Base-by-base conservation (phyloP, 23 red algal genomes). In the Gracilaria domingensis region DNA sequence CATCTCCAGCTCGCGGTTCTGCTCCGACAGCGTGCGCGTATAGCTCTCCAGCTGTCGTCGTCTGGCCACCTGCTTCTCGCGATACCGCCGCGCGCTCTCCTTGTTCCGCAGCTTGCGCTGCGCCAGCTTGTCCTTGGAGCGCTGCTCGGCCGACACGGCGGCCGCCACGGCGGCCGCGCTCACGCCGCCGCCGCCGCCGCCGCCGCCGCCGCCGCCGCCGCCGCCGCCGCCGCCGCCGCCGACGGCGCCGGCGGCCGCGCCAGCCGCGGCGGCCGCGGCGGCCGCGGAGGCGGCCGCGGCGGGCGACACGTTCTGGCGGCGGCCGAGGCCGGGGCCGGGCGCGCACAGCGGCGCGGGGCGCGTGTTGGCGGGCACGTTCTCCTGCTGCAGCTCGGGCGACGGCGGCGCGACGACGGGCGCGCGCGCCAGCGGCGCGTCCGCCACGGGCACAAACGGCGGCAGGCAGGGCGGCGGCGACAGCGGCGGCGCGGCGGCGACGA, bases 11-110 rank as follows among this genome's bases (percentile, higher is more conserved):
- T 92, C 66, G 40, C 79, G 66, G 48, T 92, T 92, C 65, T 92
- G 88, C 60, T 92, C 88, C 36, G 88, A 69, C 7, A 92, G 60
- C 58, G 60, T 76, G 4, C 88, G 0, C 4, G 88, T 92, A 36
- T 83, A 92, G 25, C 82, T 83, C 49, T 92, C 88, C 60, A 92
- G 76, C 79, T 92, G 88, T 76, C 88, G 37, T 28, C 88, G 56
- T 21, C 79, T 30, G 6, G 88, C 88, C 23, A 92, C 88, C 48
- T 92, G 88, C 48, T 92, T 92, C 55, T 92, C 88, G 23, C 88
- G 57, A 48, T 92, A 92, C 42, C 88, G 75, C 12, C 88, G 56
- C 20, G 88, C 88, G 37, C 88, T 92, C 79, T 92, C 88, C 78
- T 92, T 92, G 65, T 92, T 92, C 0, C 88, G 76, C 13, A 92